phyloP scores from a whole-genome alignment of 2,329 filamentous ascomycete species.

The Calonectria multiphialidica region DNA sequence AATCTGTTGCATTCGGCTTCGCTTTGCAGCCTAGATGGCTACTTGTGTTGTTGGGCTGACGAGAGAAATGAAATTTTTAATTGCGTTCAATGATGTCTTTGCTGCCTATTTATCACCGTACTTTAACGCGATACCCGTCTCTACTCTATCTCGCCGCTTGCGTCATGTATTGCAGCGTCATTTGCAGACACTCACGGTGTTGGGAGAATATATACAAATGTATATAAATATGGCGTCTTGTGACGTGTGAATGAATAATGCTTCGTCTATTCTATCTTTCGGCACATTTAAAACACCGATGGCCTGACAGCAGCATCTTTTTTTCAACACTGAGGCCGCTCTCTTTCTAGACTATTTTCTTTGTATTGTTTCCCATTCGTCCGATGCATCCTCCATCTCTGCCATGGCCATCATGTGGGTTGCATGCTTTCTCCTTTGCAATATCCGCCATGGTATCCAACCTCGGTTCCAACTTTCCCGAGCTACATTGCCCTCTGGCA shows the following conservation, averaged over 20 bases:
- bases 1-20: conserved; percentile 7
- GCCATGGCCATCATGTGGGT: background rate
- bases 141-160: too few relatives aligned
- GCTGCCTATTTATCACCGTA: background rate
- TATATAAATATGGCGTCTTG: background rate
- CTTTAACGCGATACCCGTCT: too few relatives aligned
- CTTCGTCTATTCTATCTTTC: background rate
- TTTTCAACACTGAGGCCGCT: background rate
- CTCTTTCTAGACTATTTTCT: too few relatives aligned
- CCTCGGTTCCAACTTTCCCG: background rate
- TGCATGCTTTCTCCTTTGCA: background rate
- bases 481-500: background rate
- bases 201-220: background rate
- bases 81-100: background rate
- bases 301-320: background rate
- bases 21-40: conserved; percentile 8
- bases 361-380: background rate
- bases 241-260: background rate
- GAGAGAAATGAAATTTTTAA: background rate
- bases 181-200: too few relatives aligned
- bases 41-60: background rate
- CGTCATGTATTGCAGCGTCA: too few relatives aligned
- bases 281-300: background rate
- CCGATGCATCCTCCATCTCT: background rate
- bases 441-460: background rate